These are phyloP conservation scores for Aspergillus sp. DNA, from an alignment of 2,329 filamentous ascomycete genomes.

Conservation along the genomic window DNA sequence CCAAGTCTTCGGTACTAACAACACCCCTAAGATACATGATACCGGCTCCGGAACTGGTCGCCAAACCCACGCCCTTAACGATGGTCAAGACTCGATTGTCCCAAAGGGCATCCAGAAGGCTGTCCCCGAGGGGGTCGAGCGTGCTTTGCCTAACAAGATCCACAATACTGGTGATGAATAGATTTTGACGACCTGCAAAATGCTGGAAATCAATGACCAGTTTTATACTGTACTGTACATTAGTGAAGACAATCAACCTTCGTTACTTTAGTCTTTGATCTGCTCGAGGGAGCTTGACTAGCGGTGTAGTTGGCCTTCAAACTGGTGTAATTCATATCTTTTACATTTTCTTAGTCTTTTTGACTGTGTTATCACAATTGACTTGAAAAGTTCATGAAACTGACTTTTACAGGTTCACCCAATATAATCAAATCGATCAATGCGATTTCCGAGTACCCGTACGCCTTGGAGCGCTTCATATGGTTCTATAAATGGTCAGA, in stretches of 20 bases:
- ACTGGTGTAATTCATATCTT: too few species aligned
- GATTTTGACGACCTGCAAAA: neutral
- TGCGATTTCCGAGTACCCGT: too few species aligned
- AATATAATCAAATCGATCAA: too few species aligned
- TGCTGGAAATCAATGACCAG: neutral
- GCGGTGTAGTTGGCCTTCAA: too few species aligned
- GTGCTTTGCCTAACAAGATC: slow-evolving; percentile 14
- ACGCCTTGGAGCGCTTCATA: neutral
- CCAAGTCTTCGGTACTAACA: neutral
- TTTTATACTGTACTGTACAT: neutral
- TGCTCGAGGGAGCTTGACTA: too few species aligned
- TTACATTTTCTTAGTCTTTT: too few species aligned
- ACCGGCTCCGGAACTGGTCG: slow-evolving; percentile 8
- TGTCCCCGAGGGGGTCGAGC: slow-evolving; percentile 10
- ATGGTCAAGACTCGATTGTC: slow-evolving; percentile 12
- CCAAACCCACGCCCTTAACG: slow-evolving; percentile 11
- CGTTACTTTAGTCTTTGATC: too few species aligned
- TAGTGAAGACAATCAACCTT: neutral
- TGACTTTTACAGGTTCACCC: too few species aligned
- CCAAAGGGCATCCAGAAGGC: slow-evolving; percentile 15
- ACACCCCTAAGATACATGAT: neutral
- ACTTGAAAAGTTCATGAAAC: too few species aligned
- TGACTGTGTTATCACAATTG: too few species aligned
- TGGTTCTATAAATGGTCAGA: slow-evolving; percentile 17
- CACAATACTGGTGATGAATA: slow-evolving; percentile 16